Percentiles rank a stretch among this genome's conserved stretches.
These are phyloP conservation scores for Colletotrichum phormii DNA, from an alignment of 2,329 filamentous ascomycete species.

Conservation along the genomic window DNA sequence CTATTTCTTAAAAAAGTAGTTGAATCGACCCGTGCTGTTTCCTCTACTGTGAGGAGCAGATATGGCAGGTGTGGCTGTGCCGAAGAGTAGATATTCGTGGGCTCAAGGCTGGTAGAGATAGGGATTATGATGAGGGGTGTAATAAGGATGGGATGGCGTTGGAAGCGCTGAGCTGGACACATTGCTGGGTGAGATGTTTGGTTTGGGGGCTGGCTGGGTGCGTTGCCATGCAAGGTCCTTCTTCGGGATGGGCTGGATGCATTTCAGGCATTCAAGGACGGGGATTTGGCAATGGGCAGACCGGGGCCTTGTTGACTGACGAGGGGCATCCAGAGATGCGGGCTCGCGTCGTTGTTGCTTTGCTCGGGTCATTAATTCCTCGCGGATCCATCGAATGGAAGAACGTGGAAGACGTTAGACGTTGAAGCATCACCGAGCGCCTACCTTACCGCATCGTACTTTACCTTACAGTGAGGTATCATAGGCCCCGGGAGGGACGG, in stretches of 20 bases:
- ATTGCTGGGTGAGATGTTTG: background rate
- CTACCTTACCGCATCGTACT: too few species aligned
- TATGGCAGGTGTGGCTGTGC: background rate
- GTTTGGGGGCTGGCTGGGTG: conserved; percentile 1
- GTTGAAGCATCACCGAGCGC: background rate
- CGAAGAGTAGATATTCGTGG: background rate
- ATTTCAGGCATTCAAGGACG: background rate
- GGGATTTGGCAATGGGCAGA: background rate
- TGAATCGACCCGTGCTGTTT: background rate
- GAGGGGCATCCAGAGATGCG: conserved; percentile 9
- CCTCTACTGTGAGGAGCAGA: background rate
- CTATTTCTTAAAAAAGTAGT: background rate
- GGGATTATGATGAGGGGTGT: background rate
- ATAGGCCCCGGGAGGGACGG: too few species aligned
- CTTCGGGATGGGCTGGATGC: background rate
- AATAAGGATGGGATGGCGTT: background rate
- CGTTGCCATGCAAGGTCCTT: background rate
- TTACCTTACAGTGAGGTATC: too few species aligned
- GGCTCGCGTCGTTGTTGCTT: background rate
- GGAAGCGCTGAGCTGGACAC: background rate
- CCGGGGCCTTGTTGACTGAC: conserved; percentile 1
- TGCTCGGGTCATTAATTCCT: too few species aligned
- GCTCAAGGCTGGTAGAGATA: background rate
- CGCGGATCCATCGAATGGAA: conserved; percentile 4
- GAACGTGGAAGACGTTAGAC: background rate